Evolutionary conservation across 768 basidiomycete genomes (phyloP), one percentile per base, ranked within the genome.

Genomic region (Kwoniella shandongensis): DNA sequence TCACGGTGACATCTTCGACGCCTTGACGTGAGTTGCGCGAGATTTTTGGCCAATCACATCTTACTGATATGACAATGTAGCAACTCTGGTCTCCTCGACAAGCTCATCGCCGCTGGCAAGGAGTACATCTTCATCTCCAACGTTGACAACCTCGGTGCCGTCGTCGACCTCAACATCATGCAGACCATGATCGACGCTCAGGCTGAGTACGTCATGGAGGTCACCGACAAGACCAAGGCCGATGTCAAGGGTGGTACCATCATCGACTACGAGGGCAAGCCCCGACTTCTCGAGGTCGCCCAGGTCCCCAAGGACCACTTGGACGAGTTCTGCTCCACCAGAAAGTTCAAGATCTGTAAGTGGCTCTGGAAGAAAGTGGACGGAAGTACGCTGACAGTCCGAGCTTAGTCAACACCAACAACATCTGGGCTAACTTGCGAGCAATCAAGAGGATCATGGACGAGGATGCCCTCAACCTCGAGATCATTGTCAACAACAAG

Each of bases 61-160:
- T 26, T 22, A 26, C 36, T 51, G 36, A 46, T 50, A 22, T 29
- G 23, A 17, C 26, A 42, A 6, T 27, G 20, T 44, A 70, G 84
- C 70, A 91, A 92, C 79, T 90, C 88, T 22, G 91, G 93, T 62
- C 85, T 92, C 49, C 82, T 98, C 62, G 90, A 94, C 73, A 86
- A 89, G 78, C 83, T 97, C 40, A 79, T 97, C 53, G 80, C 86
- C 11, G 88, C 89, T 64, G 93, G 93, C 78, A 96, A 94, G 77
- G 91, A 97, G 79, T 97, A 94, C 79, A 84, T 96, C 67, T 97
- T 96, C 74, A 89, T 92, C 51, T 94, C 91, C 78, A 97, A 97
- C 82, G 91, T 91, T 44, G 93, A 96, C 79, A 96, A 96, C 78
- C 78, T 97, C 73, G 92, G 92, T 74, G 93, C 91, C 62, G 86